Conservation (phyloP, 768 basidiomycete species). For the Lentinula edodes region DNA sequence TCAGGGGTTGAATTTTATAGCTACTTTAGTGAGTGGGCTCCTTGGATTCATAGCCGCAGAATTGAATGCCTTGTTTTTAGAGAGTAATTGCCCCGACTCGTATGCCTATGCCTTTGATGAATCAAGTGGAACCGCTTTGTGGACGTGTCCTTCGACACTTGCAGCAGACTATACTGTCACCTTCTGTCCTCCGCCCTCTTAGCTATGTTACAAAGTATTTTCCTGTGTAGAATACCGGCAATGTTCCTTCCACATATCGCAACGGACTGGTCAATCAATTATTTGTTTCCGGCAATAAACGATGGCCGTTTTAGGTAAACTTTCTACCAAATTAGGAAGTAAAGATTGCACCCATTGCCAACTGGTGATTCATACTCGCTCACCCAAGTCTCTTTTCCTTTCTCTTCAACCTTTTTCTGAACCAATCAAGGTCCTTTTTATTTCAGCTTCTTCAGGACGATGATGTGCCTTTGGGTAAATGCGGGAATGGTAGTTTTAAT, state of each 20-base stretch:
- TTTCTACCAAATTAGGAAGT: not conserved
- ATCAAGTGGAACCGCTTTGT: constrained; percentile 36
- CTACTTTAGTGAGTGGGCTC: constrained; percentile 15
- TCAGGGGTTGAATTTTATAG: constrained; percentile 19
- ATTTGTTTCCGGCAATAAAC: too few species aligned
- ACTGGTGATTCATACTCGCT: too few species aligned
- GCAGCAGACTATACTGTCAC: constrained; percentile 23
- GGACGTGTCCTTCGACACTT: constrained; percentile 32
- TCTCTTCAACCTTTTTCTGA: not conserved
- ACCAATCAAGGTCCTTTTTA: not conserved
- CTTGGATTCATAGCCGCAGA: not conserved
- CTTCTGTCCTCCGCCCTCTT: constrained; percentile 15
- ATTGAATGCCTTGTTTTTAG: not conserved
- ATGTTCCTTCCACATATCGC: too few species aligned
- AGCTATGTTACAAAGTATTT: not conserved
- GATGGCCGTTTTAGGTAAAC: not conserved
- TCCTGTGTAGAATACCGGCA: too few species aligned
- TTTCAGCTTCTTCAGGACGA: not conserved
- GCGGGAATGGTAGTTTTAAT: not conserved
- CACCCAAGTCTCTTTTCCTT: too few species aligned
- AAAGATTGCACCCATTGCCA: too few species aligned
- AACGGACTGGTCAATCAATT: too few species aligned
- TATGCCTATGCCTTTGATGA: constrained; percentile 32
- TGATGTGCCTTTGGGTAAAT: not conserved
- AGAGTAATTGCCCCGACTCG: constrained; percentile 18